Conservation (phyloP, 208 protist genomes). For the Leishmania arabica region DNA sequence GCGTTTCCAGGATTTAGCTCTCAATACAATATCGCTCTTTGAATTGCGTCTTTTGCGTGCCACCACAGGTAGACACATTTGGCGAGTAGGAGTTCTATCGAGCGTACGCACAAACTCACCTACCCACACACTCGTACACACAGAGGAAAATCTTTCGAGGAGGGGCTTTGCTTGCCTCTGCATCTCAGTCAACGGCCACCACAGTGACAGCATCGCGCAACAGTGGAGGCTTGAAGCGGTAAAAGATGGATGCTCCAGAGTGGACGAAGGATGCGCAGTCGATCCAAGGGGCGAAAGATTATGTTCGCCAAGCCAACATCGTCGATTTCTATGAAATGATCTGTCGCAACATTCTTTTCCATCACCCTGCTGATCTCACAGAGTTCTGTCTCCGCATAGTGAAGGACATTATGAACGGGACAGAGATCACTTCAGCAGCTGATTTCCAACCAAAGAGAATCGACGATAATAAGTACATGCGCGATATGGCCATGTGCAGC, state of each 20-base stretch:
- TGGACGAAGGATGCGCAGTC: constrained; percentile 85
- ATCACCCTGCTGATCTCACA: constrained; percentile 62
- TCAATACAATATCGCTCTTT: constrained; percentile 6
- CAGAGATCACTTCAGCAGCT: constrained; percentile 41
- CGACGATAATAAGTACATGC: constrained; percentile 84
- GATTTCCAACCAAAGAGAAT: constrained; percentile 68
- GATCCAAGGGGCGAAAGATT: constrained; percentile 86
- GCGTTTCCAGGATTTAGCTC: constrained; percentile 10
- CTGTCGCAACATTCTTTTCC: constrained; percentile 67
- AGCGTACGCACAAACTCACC: not conserved
- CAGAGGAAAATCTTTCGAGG: not conserved
- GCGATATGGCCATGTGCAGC: constrained; percentile 69
- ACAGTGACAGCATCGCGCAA: not conserved
- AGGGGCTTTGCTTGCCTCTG: not conserved
- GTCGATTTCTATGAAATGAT: constrained; percentile 92
- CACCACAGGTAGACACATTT: constrained; percentile 2
- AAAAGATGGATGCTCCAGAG: constrained; percentile 50
- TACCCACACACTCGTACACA: not conserved
- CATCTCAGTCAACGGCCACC: not conserved
- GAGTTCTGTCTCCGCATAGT: constrained; percentile 68
- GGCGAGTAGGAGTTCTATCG: not conserved
- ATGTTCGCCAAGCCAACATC: constrained; percentile 76
- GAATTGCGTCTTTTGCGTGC: constrained; percentile 16
- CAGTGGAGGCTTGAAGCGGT: not conserved
- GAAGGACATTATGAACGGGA: constrained; percentile 57